Evolutionary conservation across 2,329 filamentous ascomycete genomes (phyloP), one percentile per base, ranked within the genome.

Genomic region (Whalleya microplaca): DNA sequence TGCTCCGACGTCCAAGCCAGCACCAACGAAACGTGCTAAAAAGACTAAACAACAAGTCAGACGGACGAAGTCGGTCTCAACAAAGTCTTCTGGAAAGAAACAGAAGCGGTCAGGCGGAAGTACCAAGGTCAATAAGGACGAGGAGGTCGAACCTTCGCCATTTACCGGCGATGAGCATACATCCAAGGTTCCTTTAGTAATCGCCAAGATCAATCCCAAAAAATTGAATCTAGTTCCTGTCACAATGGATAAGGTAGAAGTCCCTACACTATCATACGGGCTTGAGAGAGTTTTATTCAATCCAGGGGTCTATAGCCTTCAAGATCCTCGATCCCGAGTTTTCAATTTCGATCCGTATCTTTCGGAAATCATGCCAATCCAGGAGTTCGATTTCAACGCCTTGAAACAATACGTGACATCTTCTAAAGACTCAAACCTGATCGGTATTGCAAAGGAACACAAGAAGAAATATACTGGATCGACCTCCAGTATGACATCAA

Each of bases 331-430:
- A 55, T 92, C 94, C 41, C 84, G 87, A 18, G 92, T 98, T 6
- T 99, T 87, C 81, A 99, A 99, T 72, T 99, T 99, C 67, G 94
- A 99, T 70, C 95, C 96, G 0, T 97, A 97, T 69, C 82, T 99
- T 19, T 86, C 92, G 58, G 87, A 86, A 50, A 96, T 99, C 66
- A 98, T 98, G 92, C 93, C 95, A 1, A 87, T 95, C 16, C 79
- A 84, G 2, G 91, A 99, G 69, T 99, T 99, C 69, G 91, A 99
- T 69, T 99, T 96, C 72, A 84, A 90, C 55, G 87, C 92, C 2
- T 75, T 99, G 51, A 91, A 90, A 71, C 82, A 87, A 61, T 99
- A 96, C 73, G 86, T 96, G 62, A 97, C 93, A 0, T 97, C 95
- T 0, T 98, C 94, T 9, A 87, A 90, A 70, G 95, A 99, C 70